Base-by-base conservation (phyloP, 1,139 yeast genomes). In the Blastobotrys aristatus region DNA sequence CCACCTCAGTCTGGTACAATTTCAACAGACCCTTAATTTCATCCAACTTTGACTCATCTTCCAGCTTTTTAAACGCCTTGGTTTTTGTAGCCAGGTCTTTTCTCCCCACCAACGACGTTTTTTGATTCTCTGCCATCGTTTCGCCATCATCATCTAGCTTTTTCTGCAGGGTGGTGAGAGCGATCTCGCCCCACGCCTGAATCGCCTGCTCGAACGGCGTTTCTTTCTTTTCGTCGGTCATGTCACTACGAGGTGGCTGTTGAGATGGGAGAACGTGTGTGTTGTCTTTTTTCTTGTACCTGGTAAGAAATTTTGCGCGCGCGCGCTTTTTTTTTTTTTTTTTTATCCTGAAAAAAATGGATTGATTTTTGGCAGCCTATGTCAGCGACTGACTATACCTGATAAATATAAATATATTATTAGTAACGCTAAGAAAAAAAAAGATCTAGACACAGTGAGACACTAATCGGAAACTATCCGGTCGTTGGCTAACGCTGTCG, bases 1-100 rank as follows among this genome's bases (percentile, higher is more conserved):
- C 98, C 58, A 92, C 85, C 63, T 89, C 97, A 51, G 81, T 77
- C 64, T 92, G 98, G 63, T 92, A 92, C 38, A 80, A 71, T 66
- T 90, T 92, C 53, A 92, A 72, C 40, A 92, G 67, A 4, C 72
- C 67, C 56, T 86, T 86, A 62, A 87, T 70, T 57, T 83, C 82
- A 1, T 63, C 70, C 43, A 89, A 67, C 63, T 88, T 90, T 47
- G 76, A 82, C 3, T 73, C 77, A 51, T 84, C 85, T 0, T 73
- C 72, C 31, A 88, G 67, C 60, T 84, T 87, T 62, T 82, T 80
- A 67, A 90, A 92, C 48, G 78, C 82, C 61, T 89, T 90, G 14
- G 97, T 92, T 59, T 79, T 80, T 1, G 82, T 67, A 0, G 97
- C 95, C 48, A 92, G 70, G 41, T 76, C 79, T 64, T 87, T 87